A percentile compares a stretch with the other conserved stretches of the same genome.
Conservation (phyloP, 139 green algal species). For the Desmodesmus armatus region DNA sequence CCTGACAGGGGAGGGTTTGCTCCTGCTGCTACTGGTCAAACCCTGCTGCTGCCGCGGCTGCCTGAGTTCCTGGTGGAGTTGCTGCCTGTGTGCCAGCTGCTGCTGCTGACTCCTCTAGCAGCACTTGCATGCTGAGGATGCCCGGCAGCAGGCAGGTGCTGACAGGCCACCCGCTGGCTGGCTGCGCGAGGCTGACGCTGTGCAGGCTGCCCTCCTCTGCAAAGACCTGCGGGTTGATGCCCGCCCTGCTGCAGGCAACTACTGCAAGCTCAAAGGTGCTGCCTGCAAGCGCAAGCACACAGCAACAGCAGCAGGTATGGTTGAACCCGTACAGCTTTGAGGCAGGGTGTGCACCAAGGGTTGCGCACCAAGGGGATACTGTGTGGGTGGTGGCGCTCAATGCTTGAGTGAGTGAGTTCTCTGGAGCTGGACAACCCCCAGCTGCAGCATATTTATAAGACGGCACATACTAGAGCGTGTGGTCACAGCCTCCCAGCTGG, state of each 20-base stretch:
- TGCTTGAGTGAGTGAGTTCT: too few species aligned
- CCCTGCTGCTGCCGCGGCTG: constrained; percentile 39
- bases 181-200: constrained; percentile 39
- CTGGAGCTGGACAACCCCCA: too few species aligned
- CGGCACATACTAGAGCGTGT: too few species aligned
- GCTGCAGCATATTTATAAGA: too few species aligned
- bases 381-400: too few species aligned
- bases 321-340: too few species aligned
- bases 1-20: constrained; percentile 5
- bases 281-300: constrained; percentile 28
- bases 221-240: constrained; percentile 52
- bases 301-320: not conserved
- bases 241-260: constrained; percentile 47
- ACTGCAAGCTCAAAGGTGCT: constrained; percentile 62
- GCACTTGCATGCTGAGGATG: constrained; percentile 53
- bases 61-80: not conserved
- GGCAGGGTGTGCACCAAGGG: too few species aligned
- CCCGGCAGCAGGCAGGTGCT: constrained; percentile 16
- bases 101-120: constrained; percentile 45
- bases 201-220: constrained; percentile 48
- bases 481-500: too few species aligned
- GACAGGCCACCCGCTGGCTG: constrained; percentile 19
- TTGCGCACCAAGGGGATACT: too few species aligned
- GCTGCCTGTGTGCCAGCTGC: not conserved
- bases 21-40: constrained; percentile 34